Conservation (phyloP, 2,329 filamentous ascomycete species). For the Lecanicillium sp. region DNA sequence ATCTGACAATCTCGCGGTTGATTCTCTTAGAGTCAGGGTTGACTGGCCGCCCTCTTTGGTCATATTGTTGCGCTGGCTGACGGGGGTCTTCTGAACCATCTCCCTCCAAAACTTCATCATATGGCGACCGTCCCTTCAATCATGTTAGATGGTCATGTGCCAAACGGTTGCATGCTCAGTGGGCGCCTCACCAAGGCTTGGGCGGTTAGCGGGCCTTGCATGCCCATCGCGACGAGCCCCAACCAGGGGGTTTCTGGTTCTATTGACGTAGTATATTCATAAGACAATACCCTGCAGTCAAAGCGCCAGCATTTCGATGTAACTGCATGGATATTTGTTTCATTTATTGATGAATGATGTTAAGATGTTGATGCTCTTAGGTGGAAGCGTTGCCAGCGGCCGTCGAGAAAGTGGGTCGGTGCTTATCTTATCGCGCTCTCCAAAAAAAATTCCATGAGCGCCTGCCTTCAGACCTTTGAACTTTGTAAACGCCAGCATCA, state of each 20-base stretch:
- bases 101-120: conserved; percentile 50
- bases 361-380: conserved; percentile 1
- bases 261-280: not conserved
- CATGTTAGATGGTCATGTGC: conserved; percentile 6
- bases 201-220: conserved; percentile 51
- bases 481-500: not conserved
- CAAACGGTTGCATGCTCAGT: not conserved
- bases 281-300: not conserved
- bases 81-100: conserved; percentile 27
- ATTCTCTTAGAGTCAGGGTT: conserved; percentile 49
- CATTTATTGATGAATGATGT: not conserved
- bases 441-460: conserved; percentile 12
- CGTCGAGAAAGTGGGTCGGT: not conserved
- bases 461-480: not conserved
- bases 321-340: conserved; percentile 13
- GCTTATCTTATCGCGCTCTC: conserved; percentile 13
- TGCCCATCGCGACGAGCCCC: conserved; percentile 36
- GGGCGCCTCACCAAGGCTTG: conserved; percentile 44
- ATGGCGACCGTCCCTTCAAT: conserved; percentile 51
- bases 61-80: conserved; percentile 42
- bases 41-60: conserved; percentile 49
- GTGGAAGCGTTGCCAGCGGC: not conserved
- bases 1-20: conserved; percentile 51
- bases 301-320: not conserved
- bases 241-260: not conserved